Percentiles rank a stretch among this genome's conserved stretches.
These are phyloP conservation scores for Linnemannia elongata DNA, from an alignment of 192 early-diverging fungal species.

Conservation along the genomic window DNA sequence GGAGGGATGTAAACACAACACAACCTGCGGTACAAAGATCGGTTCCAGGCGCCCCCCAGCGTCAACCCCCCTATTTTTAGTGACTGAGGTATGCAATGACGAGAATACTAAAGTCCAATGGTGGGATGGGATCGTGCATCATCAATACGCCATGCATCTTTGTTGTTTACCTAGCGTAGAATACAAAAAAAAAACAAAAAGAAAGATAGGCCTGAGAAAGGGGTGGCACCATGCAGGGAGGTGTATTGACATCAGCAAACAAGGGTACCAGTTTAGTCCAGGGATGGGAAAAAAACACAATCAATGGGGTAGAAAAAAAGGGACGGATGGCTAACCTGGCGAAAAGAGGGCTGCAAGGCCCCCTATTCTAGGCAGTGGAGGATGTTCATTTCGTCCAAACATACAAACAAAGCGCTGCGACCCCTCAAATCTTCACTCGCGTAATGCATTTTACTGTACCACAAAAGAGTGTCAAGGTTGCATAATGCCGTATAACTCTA, in stretches of 20 bases:
- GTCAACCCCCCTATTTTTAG: too few relatives aligned
- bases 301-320: neutral
- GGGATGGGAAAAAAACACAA: neutral
- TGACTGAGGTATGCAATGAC: too few relatives aligned
- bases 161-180: too few relatives aligned
- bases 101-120: too few relatives aligned
- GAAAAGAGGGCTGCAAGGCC: neutral
- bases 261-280: too few relatives aligned
- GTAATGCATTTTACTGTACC: neutral
- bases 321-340: conserved; percentile 3
- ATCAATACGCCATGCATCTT: too few relatives aligned
- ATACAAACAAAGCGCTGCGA: neutral
- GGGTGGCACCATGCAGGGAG: neutral
- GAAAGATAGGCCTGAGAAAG: neutral
- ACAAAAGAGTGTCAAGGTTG: neutral
- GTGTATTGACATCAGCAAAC: neutral
- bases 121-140: too few relatives aligned
- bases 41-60: too few relatives aligned
- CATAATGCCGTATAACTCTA: neutral
- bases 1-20: too few relatives aligned
- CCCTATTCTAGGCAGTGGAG: neutral
- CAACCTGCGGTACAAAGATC: too few relatives aligned
- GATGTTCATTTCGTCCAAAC: neutral
- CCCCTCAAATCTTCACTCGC: neutral
- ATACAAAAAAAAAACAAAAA: neutral